phyloP scores from a whole-genome alignment of 108 stramenopile species.

The Discostella stelligeroides region DNA sequence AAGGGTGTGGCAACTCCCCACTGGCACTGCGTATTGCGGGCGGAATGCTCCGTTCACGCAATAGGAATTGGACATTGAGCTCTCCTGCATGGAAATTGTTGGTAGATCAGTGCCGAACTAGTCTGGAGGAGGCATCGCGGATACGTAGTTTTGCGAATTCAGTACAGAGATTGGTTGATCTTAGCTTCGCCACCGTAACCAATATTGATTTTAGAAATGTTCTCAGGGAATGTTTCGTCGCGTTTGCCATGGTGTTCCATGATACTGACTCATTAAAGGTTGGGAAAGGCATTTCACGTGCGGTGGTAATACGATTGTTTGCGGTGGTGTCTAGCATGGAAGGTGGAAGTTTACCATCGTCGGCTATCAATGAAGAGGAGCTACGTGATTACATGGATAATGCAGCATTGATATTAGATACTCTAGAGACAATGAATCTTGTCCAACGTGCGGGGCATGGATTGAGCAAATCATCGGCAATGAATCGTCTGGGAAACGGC shows the following conservation, averaged over 20 bases:
- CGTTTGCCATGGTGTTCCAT: slow-evolving; percentile 83
- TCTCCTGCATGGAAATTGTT: slow-evolving; percentile 80
- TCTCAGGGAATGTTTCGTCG: slow-evolving; percentile 80
- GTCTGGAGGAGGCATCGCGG: slow-evolving; percentile 84
- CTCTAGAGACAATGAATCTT: slow-evolving; percentile 82
- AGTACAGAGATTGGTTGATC: slow-evolving; percentile 74
- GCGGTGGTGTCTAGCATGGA: slow-evolving; percentile 61
- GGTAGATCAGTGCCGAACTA: slow-evolving; percentile 73
- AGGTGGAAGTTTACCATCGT: slow-evolving; percentile 11
- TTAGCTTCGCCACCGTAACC: slow-evolving; percentile 74
- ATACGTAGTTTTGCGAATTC: slow-evolving; percentile 86
- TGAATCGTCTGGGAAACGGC: slow-evolving; percentile 29
- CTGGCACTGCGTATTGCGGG: slow-evolving; percentile 80
- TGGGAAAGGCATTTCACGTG: slow-evolving; percentile 81
- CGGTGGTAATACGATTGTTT: slow-evolving; percentile 75
- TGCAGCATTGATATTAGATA: slow-evolving; percentile 54
- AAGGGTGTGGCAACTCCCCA: slow-evolving; percentile 89
- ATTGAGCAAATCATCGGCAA: slow-evolving; percentile 40
- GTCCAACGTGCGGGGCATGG: slow-evolving; percentile 78
- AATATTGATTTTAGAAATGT: slow-evolving; percentile 60
- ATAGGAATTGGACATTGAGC: slow-evolving; percentile 83
- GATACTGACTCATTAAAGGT: slow-evolving; percentile 80
- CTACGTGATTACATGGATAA: slow-evolving; percentile 40
- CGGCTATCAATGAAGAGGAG: slow-evolving; percentile 29
- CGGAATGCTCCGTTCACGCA: slow-evolving; percentile 82